Conservation (phyloP, 23 red algal genomes). For the Cyanidioschyzon merolae region DNA sequence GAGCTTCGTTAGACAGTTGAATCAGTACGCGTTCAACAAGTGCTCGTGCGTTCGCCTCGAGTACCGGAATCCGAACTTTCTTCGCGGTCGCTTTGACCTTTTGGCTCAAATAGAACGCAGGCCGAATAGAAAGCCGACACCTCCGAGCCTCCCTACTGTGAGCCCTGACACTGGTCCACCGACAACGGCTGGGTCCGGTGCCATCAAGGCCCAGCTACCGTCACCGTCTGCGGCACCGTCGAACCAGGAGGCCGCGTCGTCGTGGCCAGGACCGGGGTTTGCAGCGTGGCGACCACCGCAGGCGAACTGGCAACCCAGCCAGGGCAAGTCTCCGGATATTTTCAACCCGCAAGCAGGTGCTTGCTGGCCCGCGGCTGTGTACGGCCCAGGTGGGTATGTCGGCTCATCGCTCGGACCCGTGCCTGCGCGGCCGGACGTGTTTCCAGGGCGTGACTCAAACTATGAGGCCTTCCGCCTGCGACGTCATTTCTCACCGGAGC, state of each 20-base stretch:
- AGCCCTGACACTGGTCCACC: not conserved
- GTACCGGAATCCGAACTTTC: slow-evolving; percentile 35
- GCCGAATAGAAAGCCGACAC: not conserved
- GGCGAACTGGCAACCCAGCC: not conserved
- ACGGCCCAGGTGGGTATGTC: not conserved
- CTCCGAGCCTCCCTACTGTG: not conserved
- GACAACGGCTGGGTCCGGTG: not conserved
- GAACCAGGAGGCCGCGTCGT: not conserved
- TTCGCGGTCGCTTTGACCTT: slow-evolving; percentile 26
- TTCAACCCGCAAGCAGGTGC: not conserved
- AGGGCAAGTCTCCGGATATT: not conserved
- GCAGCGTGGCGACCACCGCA: not conserved
- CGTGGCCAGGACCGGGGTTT: not conserved
- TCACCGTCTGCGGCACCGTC: not conserved
- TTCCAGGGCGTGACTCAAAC: not conserved
- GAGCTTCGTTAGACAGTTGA: slow-evolving; percentile 46
- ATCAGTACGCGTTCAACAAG: slow-evolving; percentile 56
- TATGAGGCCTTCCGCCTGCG: not conserved
- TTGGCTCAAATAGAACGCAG: slow-evolving; percentile 38
- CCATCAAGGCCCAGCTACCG: not conserved
- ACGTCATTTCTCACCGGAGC: not conserved
- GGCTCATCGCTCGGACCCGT: not conserved
- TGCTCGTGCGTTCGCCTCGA: slow-evolving; percentile 23
- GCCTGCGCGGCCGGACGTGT: not conserved
- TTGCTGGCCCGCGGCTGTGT: not conserved